Percentiles rank a stretch among this genome's conserved stretches.
Evolutionary conservation across 306 rosid genomes (phyloP).

Genomic region (Ceratonia siliqua): DNA sequence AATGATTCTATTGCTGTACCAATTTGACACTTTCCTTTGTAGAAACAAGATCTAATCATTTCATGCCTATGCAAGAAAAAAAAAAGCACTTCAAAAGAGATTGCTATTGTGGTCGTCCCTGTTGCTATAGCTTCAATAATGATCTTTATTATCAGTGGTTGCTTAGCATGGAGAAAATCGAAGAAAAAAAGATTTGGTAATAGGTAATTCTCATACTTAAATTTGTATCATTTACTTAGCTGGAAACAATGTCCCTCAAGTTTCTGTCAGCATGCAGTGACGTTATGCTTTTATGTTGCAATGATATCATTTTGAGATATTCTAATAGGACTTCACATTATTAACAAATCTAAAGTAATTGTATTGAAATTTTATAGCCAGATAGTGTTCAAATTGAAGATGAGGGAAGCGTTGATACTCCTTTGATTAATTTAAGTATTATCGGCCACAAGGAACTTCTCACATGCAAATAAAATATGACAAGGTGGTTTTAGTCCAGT

Average conservation of each 20-base stretch:
- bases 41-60: not conserved
- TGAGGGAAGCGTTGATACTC: not conserved
- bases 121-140: not conserved
- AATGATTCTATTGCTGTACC: not conserved
- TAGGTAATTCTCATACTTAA: not conserved
- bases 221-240: not conserved
- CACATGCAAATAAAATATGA: constrained; percentile 32
- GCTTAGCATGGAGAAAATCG: constrained; percentile 20
- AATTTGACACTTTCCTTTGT: not conserved
- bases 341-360: not conserved
- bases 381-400: constrained; percentile 9
- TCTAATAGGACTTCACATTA: not conserved
- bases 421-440: constrained; percentile 13
- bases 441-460: constrained; percentile 40
- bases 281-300: not conserved
- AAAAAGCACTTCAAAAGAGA: not conserved
- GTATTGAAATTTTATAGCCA: not conserved
- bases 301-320: not conserved
- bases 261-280: not conserved
- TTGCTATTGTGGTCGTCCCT: constrained; percentile 13
- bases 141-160: not conserved
- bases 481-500: constrained; percentile 42
- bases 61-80: constrained; percentile 29
- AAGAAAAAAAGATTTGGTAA: constrained; percentile 22
- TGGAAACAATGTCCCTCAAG: not conserved